Evolutionary conservation across 768 basidiomycete species (phyloP).

Genomic region (Auricularia sp.): DNA sequence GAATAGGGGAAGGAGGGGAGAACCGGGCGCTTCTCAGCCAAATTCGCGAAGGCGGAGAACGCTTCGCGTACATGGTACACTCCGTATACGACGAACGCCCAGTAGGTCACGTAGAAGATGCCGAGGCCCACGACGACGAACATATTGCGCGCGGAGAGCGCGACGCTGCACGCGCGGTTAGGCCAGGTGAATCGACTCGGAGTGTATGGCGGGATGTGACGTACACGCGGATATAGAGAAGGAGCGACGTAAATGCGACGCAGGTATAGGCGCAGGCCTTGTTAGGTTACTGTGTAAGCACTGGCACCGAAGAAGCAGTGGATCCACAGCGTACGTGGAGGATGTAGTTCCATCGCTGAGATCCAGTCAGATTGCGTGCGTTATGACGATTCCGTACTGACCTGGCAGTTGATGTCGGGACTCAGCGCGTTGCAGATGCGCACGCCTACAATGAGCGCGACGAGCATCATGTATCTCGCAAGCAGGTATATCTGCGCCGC

Average conservation of each 20-base stretch:
- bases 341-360: neutral
- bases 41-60: too few species aligned
- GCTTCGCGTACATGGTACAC: neutral
- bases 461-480: neutral
- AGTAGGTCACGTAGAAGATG: neutral
- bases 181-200: neutral
- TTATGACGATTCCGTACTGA: neutral
- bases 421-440: neutral
- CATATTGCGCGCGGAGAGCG: neutral
- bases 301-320: neutral
- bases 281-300: too few species aligned
- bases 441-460: neutral
- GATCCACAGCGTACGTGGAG: neutral
- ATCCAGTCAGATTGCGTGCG: neutral
- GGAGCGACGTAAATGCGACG: neutral
- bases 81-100: neutral
- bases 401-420: neutral
- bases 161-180: neutral
- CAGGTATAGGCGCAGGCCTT: neutral
- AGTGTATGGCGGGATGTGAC: neutral
- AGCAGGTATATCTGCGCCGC: neutral
- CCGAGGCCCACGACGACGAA: neutral
- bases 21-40: too few species aligned
- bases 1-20: too few species aligned
- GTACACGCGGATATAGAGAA: neutral